These are phyloP conservation scores for Osmanthus fragrans DNA, from an alignment of 257 asterid species.

Conservation along the genomic window DNA sequence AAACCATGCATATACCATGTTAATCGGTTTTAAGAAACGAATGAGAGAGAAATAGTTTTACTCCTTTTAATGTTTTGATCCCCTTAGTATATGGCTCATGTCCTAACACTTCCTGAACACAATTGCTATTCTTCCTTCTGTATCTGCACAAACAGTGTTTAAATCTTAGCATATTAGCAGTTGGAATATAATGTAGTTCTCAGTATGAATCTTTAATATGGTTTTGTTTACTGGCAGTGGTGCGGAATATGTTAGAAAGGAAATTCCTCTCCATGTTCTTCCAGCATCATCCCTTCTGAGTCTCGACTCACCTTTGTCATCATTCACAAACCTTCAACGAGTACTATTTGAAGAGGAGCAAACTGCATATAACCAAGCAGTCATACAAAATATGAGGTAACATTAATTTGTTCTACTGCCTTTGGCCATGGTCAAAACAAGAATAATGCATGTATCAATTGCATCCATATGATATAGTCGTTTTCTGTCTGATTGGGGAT, in stretches of 20 bases:
- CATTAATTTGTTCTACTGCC: background rate
- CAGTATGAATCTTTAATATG: background rate
- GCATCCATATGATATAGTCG: background rate
- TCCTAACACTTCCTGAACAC: too few species aligned
- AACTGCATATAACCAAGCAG: slow-evolving; percentile 78
- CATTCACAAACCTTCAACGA: slow-evolving; percentile 75
- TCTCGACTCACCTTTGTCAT: slow-evolving; percentile 68
- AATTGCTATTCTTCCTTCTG: too few species aligned
- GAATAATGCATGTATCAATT: background rate
- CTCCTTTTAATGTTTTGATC: too few species aligned
- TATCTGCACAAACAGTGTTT: too few species aligned
- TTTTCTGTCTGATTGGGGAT: background rate
- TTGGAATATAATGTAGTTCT: too few species aligned
- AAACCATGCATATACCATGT: too few species aligned
- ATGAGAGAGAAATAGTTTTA: too few species aligned
- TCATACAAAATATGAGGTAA: slow-evolving; percentile 72
- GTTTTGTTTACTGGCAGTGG: slow-evolving; percentile 66
- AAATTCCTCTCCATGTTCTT: slow-evolving; percentile 75
- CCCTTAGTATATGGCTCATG: too few species aligned
- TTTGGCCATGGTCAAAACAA: background rate
- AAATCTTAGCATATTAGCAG: too few species aligned
- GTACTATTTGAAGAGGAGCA: slow-evolving; percentile 85
- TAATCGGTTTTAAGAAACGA: too few species aligned
- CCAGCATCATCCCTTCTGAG: slow-evolving; percentile 70
- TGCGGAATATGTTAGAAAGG: slow-evolving; percentile 88